A percentile compares a stretch with the other conserved stretches of the same genome.
Evolutionary conservation across 2,329 filamentous ascomycete genomes (phyloP).

Genomic region (Paradendryphiella salina): DNA sequence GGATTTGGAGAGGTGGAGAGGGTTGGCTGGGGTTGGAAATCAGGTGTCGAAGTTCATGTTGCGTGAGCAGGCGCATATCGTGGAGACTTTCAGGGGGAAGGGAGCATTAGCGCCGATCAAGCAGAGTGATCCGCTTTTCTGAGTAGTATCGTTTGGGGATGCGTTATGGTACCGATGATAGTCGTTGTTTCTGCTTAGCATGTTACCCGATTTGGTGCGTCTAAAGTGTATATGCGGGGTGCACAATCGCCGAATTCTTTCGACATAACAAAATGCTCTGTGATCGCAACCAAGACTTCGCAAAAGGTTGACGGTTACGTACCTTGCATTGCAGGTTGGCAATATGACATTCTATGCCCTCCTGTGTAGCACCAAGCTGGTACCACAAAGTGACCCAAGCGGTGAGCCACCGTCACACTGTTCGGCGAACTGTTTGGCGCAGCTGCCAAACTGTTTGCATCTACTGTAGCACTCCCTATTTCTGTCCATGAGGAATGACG

Average conservation of each 20-base stretch:
- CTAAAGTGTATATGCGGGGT: neutral
- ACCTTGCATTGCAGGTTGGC: conserved; percentile 18
- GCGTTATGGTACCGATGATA: neutral
- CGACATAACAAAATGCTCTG: neutral
- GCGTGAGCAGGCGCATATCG: conserved; percentile 58
- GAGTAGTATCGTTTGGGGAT: neutral
- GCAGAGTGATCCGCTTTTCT: conserved; percentile 26
- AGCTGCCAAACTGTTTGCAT: neutral
- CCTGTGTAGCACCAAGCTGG: conserved; percentile 5
- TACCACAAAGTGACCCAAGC: conserved; percentile 10
- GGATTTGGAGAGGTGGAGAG: conserved; percentile 58
- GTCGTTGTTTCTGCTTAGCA: neutral
- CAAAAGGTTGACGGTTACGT: conserved; percentile 2
- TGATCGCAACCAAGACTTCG: neutral
- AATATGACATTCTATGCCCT: conserved; percentile 11
- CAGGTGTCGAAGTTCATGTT: conserved; percentile 58
- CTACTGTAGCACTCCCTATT: neutral
- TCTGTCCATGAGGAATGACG: neutral
- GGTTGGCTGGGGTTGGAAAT: conserved; percentile 53
- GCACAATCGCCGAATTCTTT: neutral
- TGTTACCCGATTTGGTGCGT: neutral
- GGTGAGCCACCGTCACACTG: conserved; percentile 18
- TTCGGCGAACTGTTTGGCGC: conserved; percentile 20
- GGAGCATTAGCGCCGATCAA: conserved; percentile 54
- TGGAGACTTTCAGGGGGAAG: conserved; percentile 56